These are phyloP conservation scores for Platanthera zijinensis DNA, from an alignment of 106 monocot genomes.

Conservation along the genomic window DNA sequence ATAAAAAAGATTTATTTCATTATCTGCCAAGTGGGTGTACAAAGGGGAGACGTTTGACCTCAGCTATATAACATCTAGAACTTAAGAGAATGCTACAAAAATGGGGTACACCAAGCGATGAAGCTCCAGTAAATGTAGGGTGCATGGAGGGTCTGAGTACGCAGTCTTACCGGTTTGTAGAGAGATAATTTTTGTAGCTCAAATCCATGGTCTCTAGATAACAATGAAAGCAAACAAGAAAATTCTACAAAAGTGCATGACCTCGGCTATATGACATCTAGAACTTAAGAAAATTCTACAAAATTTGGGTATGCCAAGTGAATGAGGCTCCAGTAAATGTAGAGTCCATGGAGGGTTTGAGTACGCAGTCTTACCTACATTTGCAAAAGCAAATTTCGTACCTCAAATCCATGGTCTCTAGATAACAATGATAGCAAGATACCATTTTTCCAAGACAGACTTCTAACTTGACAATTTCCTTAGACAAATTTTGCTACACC, in stretches of 20 bases:
- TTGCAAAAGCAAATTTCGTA: not conserved
- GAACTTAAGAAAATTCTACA: not conserved
- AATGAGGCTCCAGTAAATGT: not conserved
- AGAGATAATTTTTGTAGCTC: not conserved
- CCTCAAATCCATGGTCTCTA: not conserved
- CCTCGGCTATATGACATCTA: not conserved
- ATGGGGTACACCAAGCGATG: not conserved
- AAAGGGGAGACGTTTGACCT: not conserved
- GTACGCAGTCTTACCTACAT: not conserved
- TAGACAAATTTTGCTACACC: not conserved
- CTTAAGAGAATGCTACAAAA: not conserved
- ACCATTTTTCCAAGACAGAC: not conserved
- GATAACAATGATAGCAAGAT: not conserved
- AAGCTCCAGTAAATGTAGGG: not conserved
- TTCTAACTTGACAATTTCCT: not conserved
- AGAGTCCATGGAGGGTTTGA: not conserved
- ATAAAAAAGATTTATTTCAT: not conserved
- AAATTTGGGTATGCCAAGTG: not conserved
- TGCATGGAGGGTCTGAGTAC: not conserved
- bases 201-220: not conserved
- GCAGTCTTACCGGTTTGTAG: not conserved
- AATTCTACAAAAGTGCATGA: not conserved
- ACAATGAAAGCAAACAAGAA: not conserved
- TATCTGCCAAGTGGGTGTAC: not conserved
- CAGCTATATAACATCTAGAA: not conserved